Evolutionary conservation across 1,139 yeast species (phyloP).

Genomic region (Arxiozyma bovina): DNA sequence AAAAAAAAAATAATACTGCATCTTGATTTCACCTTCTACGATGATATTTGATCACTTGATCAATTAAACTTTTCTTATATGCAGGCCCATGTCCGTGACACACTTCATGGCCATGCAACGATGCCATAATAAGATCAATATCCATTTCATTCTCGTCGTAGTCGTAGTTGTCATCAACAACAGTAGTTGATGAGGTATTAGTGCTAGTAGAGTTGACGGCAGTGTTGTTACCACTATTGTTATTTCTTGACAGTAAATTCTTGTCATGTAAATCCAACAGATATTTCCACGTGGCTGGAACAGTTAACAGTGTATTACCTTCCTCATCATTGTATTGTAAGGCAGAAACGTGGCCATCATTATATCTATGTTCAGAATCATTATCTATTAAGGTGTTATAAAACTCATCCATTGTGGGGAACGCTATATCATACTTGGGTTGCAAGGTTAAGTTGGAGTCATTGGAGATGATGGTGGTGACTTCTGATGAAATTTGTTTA

Average conservation of each 20-base stretch:
- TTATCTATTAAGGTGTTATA: conserved; percentile 6
- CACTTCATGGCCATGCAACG: conserved; percentile 36
- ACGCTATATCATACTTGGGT: conserved; percentile 7
- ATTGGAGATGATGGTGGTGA: not conserved
- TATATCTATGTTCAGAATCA: conserved; percentile 1
- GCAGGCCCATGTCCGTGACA: no score
- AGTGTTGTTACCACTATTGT: no score
- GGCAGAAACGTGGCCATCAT: not conserved
- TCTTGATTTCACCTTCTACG: not conserved
- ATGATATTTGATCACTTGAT: not conserved
- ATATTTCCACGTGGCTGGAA: conserved; percentile 81
- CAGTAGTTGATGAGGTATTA: not conserved
- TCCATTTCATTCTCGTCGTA: conserved; percentile 48
- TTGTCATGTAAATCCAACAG: conserved; percentile 20
- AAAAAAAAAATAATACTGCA: no score
- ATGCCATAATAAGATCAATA: conserved; percentile 47
- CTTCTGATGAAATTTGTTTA: conserved; percentile 24
- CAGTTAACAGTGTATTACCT: conserved; percentile 44
- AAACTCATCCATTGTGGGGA: conserved; percentile 24
- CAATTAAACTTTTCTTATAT: not conserved
- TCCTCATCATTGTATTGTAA: conserved; percentile 1
- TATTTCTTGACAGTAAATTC: not conserved
- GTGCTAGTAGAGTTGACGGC: not conserved
- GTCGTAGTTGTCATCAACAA: conserved; percentile 25
- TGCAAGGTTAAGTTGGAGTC: not conserved